phyloP scores from a whole-genome alignment of 768 basidiomycete species.

The Naematelia encephala region DNA sequence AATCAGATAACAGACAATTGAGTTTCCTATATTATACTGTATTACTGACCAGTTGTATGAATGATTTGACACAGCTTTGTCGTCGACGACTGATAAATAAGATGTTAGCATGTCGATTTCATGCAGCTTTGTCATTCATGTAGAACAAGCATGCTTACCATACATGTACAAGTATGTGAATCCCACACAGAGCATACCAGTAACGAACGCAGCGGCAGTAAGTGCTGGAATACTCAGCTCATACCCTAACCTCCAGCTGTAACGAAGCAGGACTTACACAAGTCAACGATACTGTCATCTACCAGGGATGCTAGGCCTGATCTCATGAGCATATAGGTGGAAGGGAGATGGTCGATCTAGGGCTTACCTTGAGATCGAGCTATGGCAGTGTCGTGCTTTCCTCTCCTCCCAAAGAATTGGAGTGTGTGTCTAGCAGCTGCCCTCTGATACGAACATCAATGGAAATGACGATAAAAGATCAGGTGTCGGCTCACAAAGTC shows the following conservation, averaged over 20 bases:
- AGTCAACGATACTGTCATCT: not conserved
- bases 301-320: not conserved
- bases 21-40: not conserved
- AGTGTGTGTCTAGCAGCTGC: constrained; percentile 4
- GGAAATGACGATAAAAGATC: not conserved
- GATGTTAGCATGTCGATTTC: no score
- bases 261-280: not conserved
- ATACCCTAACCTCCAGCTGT: not conserved
- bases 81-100: not conserved
- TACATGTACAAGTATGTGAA: not conserved
- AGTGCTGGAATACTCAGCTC: not conserved
- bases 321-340: not conserved
- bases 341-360: not conserved
- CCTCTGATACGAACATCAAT: not conserved
- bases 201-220: not conserved
- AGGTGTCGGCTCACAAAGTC: not conserved
- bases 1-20: not conserved
- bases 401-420: not conserved
- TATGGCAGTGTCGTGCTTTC: not conserved
- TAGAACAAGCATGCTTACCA: no score
- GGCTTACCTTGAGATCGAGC: not conserved
- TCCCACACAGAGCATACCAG: not conserved
- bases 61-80: not conserved
- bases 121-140: no score
- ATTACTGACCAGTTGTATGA: not conserved